Evolutionary conservation across 371 early-diverging fungal genomes (phyloP).

Genomic region (Rhizopus sp.): DNA sequence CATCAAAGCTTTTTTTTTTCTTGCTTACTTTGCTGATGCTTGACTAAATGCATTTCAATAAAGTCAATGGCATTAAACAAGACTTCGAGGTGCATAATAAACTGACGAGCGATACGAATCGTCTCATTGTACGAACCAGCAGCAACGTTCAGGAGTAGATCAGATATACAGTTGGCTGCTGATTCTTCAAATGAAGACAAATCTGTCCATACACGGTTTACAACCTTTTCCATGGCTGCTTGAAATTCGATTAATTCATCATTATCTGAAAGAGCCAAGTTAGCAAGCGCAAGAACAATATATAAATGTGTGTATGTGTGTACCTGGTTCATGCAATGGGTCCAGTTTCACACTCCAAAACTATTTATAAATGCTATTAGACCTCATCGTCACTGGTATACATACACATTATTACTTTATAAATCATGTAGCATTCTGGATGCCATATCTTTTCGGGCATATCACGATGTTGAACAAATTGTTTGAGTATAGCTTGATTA

Average conservation of each 20-base stretch:
- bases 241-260: constrained; percentile 46
- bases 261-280: neutral
- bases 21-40: constrained; percentile 24
- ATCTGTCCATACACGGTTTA: constrained; percentile 87
- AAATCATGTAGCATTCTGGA: constrained; percentile 98
- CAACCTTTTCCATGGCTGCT: constrained; percentile 68
- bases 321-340: constrained; percentile 16
- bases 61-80: constrained; percentile 84
- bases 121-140: constrained; percentile 80
- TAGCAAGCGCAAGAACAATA: neutral
- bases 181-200: constrained; percentile 95
- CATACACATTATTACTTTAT: constrained; percentile 23
- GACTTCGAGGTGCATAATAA: constrained; percentile 89
- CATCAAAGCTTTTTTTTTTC: neutral
- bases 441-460: constrained; percentile 89
- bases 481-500: constrained; percentile 87
- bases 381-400: neutral
- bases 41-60: constrained; percentile 40
- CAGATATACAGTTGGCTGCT: constrained; percentile 94
- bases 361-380: constrained; percentile 16
- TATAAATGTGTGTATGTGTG: neutral
- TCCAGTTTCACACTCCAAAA: constrained; percentile 79
- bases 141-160: constrained; percentile 93
- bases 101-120: constrained; percentile 84
- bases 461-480: constrained; percentile 85